A percentile compares a stretch with the other conserved stretches of the same genome.
Conservation (phyloP, 2,329 filamentous ascomycete genomes). For the Paraphaeosphaeria sporulosa region DNA sequence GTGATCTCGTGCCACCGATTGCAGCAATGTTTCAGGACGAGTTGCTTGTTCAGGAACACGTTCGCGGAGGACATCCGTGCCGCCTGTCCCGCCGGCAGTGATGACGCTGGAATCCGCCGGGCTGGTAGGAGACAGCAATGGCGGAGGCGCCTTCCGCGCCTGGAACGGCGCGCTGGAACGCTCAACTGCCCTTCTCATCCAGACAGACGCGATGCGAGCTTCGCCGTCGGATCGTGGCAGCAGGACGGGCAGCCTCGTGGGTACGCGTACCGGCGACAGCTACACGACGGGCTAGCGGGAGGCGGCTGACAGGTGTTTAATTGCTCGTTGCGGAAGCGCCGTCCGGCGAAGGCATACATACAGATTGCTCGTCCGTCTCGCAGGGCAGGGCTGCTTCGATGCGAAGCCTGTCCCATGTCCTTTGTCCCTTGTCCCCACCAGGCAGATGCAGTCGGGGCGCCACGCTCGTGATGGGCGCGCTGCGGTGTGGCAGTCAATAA, state of each 20-base stretch:
- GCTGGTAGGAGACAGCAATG: slow-evolving; percentile 28
- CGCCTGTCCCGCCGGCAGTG: slow-evolving; percentile 22
- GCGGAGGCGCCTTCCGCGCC: slow-evolving; percentile 35
- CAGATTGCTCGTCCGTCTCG: neutral
- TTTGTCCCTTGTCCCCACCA: slow-evolving; percentile 10
- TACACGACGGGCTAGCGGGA: slow-evolving; percentile 27
- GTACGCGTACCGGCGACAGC: slow-evolving; percentile 16
- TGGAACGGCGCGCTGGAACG: slow-evolving; percentile 29
- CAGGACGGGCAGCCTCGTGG: neutral
- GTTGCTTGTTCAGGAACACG: slow-evolving; percentile 19
- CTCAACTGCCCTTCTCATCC: neutral
- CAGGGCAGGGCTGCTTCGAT: slow-evolving; percentile 7
- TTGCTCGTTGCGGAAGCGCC: slow-evolving; percentile 8
- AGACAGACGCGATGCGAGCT: slow-evolving; percentile 1
- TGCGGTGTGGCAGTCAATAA: slow-evolving; percentile 47
- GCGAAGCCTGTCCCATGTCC: neutral
- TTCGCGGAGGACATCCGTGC: slow-evolving; percentile 20
- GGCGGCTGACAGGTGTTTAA: slow-evolving; percentile 25
- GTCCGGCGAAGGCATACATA: slow-evolving; percentile 3
- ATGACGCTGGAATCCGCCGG: slow-evolving; percentile 30
- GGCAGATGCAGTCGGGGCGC: slow-evolving; percentile 29
- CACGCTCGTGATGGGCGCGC: slow-evolving; percentile 31
- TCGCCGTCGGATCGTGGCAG: neutral
- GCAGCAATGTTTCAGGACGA: slow-evolving; percentile 33
- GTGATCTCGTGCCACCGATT: slow-evolving; percentile 32